Conservation (phyloP, 441 rosid genomes). For the Mallotus japonicus region DNA sequence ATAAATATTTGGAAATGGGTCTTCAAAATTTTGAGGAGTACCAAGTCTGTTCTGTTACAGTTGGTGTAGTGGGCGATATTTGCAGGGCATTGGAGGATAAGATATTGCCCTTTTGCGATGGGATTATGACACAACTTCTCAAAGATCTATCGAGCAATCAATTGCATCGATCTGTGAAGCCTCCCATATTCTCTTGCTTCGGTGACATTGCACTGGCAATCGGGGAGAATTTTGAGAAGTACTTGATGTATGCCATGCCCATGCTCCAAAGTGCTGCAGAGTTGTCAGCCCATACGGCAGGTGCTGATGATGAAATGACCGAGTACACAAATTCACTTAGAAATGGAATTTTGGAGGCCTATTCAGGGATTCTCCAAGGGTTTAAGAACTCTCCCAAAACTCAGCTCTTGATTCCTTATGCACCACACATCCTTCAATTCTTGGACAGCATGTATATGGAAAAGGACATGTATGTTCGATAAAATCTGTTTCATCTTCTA, state of each 20-base stretch:
- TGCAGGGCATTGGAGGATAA: constrained; percentile 56
- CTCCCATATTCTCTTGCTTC: constrained; percentile 57
- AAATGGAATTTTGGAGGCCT: constrained; percentile 61
- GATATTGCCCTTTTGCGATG: constrained; percentile 49
- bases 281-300: constrained; percentile 44
- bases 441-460: constrained; percentile 53
- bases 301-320: constrained; percentile 53
- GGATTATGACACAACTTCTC: constrained; percentile 57
- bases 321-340: constrained; percentile 57
- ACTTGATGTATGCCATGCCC: constrained; percentile 57
- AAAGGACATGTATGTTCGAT: constrained; percentile 50
- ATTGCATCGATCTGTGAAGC: constrained; percentile 55
- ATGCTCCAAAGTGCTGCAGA: constrained; percentile 64
- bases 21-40: constrained; percentile 59
- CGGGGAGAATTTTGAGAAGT: constrained; percentile 55
- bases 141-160: constrained; percentile 51
- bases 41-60: constrained; percentile 55
- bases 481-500: background rate
- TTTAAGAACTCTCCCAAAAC: constrained; percentile 53
- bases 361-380: constrained; percentile 63
- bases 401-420: constrained; percentile 56
- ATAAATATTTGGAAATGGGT: constrained; percentile 53
- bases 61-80: constrained; percentile 60
- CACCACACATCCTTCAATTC: constrained; percentile 53
- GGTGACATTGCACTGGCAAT: constrained; percentile 59